phyloP scores from a whole-genome alignment of 805 yeast species.

The Saturnispora quitensis region DNA sequence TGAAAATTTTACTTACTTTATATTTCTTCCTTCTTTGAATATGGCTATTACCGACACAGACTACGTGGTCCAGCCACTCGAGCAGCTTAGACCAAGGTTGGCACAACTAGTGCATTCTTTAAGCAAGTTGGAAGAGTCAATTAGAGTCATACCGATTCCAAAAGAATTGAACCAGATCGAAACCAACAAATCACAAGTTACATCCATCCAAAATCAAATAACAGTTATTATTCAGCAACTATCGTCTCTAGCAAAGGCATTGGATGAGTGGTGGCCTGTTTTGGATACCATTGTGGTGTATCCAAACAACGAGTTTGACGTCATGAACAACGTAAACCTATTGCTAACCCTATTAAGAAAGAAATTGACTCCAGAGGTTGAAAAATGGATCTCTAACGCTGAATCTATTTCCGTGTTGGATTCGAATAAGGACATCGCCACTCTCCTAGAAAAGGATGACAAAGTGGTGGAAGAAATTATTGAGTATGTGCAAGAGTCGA shows the following conservation, averaged over 20 bases:
- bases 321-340: slow-evolving; percentile 73
- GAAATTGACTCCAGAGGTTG: slow-evolving; percentile 84
- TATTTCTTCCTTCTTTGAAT: background rate
- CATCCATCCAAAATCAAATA: slow-evolving; percentile 73
- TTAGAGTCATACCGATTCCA: slow-evolving; percentile 27
- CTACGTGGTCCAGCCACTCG: slow-evolving; percentile 27
- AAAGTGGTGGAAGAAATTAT: slow-evolving; percentile 65
- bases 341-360: slow-evolving; percentile 79
- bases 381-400: slow-evolving; percentile 59
- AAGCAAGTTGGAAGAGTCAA: slow-evolving; percentile 44
- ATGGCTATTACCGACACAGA: background rate
- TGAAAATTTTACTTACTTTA: background rate
- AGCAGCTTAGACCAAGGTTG: slow-evolving; percentile 51
- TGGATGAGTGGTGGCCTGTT: slow-evolving; percentile 50
- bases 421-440: background rate
- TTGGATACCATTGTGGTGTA: slow-evolving; percentile 65
- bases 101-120: slow-evolving; percentile 57
- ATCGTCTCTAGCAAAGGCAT: slow-evolving; percentile 60
- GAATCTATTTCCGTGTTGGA: slow-evolving; percentile 17
- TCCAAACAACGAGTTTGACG: slow-evolving; percentile 80
- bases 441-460: slow-evolving; percentile 34
- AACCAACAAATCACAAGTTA: slow-evolving; percentile 34
- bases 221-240: slow-evolving; percentile 78
- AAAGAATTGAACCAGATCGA: slow-evolving; percentile 21
- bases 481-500: slow-evolving; percentile 40